Evolutionary conservation across 495 filamentous ascomycete genomes (phyloP).

Genomic region (Hypoxylon intermedium): DNA sequence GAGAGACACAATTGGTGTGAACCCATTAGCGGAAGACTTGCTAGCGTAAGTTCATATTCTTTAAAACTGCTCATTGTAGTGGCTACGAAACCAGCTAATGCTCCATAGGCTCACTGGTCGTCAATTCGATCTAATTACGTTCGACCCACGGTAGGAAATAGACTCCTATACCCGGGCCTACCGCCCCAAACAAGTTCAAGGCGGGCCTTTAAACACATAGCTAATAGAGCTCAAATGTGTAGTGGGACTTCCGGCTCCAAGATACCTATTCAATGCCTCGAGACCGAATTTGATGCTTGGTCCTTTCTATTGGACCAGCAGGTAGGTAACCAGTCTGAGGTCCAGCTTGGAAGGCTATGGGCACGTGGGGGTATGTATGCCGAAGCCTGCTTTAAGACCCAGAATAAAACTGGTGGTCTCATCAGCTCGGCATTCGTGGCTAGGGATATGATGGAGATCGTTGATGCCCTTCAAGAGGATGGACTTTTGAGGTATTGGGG

Average conservation of each 20-base stretch:
- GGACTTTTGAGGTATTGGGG: constrained; percentile 58
- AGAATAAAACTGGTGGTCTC: constrained; percentile 12
- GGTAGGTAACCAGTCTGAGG: constrained; percentile 11
- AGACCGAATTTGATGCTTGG: constrained; percentile 21
- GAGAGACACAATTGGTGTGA: too few relatives aligned
- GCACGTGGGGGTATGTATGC: constrained; percentile 1
- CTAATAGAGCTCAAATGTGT: not conserved
- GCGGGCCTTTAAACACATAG: not conserved
- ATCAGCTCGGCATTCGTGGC: constrained; percentile 45
- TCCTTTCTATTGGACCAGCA: not conserved
- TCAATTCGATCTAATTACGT: constrained; percentile 49
- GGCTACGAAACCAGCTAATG: too few relatives aligned
- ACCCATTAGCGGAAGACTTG: too few relatives aligned
- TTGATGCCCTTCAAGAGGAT: constrained; percentile 52
- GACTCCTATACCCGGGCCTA: not conserved
- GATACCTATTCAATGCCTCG: constrained; percentile 16
- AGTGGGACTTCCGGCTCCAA: constrained; percentile 28
- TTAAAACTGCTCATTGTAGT: too few relatives aligned
- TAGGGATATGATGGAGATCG: constrained; percentile 53
- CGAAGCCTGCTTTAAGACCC: constrained; percentile 13
- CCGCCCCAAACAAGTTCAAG: too few relatives aligned
- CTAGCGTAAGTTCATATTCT: too few relatives aligned
- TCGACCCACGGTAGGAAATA: constrained; percentile 46
- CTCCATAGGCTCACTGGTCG: constrained; percentile 47
- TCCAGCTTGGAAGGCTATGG: constrained; percentile 11